These are phyloP conservation scores for Spinacia oleracea DNA, from an alignment of 179 eudicot species.

Conservation along the genomic window DNA sequence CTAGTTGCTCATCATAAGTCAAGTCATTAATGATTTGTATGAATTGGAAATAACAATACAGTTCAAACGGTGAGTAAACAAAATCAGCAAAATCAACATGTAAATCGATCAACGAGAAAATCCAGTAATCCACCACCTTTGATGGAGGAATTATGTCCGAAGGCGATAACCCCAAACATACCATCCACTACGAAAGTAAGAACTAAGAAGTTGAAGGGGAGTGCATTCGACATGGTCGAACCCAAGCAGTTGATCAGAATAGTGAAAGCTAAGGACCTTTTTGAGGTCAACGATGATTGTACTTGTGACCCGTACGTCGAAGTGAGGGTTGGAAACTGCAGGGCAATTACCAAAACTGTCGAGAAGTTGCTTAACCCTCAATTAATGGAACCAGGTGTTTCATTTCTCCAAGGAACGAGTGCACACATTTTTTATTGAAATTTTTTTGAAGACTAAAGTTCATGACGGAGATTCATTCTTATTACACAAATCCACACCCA, in stretches of 20 bases:
- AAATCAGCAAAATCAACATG: too few relatives aligned
- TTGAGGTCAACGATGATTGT: conserved; percentile 18
- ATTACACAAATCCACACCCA: too few relatives aligned
- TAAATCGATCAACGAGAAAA: too few relatives aligned
- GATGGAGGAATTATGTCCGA: conserved; percentile 46
- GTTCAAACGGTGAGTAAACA: conserved; percentile 7
- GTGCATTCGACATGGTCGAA: conserved; percentile 59
- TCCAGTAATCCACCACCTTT: conserved; percentile 11
- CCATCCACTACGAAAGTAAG: conserved; percentile 37
- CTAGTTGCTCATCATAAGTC: not conserved
- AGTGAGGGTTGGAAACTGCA: conserved; percentile 51
- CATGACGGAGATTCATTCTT: conserved; percentile 29
- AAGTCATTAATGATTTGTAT: not conserved
- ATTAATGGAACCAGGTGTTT: conserved; percentile 67
- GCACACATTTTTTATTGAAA: conserved; percentile 39
- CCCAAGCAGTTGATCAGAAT: conserved; percentile 58
- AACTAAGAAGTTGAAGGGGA: conserved; percentile 31
- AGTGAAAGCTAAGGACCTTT: conserved; percentile 51
- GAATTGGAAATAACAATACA: not conserved
- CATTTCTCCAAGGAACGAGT: conserved; percentile 54
- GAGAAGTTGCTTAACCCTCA: conserved; percentile 41
- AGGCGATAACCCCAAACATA: conserved; percentile 46
- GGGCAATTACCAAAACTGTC: conserved; percentile 33
- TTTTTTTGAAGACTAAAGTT: conserved; percentile 37
- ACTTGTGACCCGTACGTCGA: conserved; percentile 48